Evolutionary conservation across 495 filamentous ascomycete genomes (phyloP).

Genomic region (Penicillium goetzii): DNA sequence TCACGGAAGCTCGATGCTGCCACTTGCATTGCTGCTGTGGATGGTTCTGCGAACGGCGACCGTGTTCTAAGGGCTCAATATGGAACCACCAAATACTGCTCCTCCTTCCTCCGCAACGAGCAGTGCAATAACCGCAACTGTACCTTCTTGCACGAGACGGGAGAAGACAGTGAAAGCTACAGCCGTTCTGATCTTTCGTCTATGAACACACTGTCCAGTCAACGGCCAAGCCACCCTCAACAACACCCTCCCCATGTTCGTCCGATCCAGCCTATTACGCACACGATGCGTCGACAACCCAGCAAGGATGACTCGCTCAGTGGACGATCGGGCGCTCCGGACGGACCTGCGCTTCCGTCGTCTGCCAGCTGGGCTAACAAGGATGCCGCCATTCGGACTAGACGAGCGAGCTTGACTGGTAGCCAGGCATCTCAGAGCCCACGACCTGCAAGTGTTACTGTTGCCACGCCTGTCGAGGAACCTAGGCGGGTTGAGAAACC

Average conservation of each 20-base stretch:
- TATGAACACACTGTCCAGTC: conserved; percentile 86
- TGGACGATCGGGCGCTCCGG: conserved; percentile 55
- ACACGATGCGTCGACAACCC: conserved; percentile 71
- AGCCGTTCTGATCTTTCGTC: conserved; percentile 93
- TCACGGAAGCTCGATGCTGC: conserved; percentile 84
- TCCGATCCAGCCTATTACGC: conserved; percentile 56
- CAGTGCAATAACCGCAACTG: conserved; percentile 91
- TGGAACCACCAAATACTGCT: conserved; percentile 99
- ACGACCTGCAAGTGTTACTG: conserved; percentile 63
- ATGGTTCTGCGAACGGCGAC: conserved; percentile 90
- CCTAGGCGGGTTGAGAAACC: conserved; percentile 44
- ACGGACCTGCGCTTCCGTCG: conserved; percentile 85
- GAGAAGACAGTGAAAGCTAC: conserved; percentile 96
- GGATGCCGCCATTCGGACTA: conserved; percentile 67
- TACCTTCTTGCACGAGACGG: conserved; percentile 97
- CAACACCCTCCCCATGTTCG: conserved; percentile 30
- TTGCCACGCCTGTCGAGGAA: conserved; percentile 51
- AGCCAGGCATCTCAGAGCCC: conserved; percentile 83
- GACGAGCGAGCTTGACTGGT: conserved; percentile 74
- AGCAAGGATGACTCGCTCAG: conserved; percentile 76
- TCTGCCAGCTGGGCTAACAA: conserved; percentile 92
- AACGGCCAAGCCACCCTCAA: conserved; percentile 52
- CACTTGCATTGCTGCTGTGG: conserved; percentile 86
- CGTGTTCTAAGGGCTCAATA: conserved; percentile 87
- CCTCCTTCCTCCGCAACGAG: conserved; percentile 91